Evolutionary conservation across 169 alveolate species (phyloP).

Genomic region (Eimeria maxima): DNA sequence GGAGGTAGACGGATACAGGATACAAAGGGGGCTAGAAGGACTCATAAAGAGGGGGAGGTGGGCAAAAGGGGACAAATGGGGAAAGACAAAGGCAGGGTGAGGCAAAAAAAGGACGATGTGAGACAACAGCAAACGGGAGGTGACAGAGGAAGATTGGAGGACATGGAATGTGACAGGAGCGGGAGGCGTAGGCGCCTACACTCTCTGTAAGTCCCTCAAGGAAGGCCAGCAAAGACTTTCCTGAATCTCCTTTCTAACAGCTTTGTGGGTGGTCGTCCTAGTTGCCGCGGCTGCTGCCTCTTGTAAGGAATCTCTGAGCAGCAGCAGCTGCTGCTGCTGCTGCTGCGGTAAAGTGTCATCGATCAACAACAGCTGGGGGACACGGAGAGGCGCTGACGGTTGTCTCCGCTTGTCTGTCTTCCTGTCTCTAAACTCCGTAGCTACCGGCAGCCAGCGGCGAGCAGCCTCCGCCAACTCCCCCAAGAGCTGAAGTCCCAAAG

Average conservation of each 20-base stretch:
- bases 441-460: slow-evolving; percentile 4
- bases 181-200: not conserved
- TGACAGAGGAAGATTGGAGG: not conserved
- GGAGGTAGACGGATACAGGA: too few species aligned
- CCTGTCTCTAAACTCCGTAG: not conserved
- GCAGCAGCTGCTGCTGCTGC: not conserved
- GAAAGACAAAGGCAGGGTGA: not conserved
- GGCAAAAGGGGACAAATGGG: too few species aligned
- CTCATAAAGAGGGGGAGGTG: too few species aligned
- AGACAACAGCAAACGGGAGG: not conserved
- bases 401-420: not conserved
- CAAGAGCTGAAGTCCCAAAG: slow-evolving; percentile 49
- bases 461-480: slow-evolving; percentile 36
- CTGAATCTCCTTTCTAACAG: not conserved
- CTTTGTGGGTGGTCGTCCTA: not conserved
- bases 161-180: not conserved
- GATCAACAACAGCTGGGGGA: slow-evolving; percentile 19
- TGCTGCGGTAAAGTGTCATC: not conserved
- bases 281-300: not conserved
- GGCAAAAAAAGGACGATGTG: not conserved
- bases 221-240: not conserved
- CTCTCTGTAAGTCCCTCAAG: not conserved
- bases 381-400: not conserved
- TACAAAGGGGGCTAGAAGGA: too few species aligned
- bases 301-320: not conserved